These are phyloP conservation scores for Penicillium decumbens DNA, from an alignment of 2,329 filamentous ascomycete genomes.

Conservation along the genomic window DNA sequence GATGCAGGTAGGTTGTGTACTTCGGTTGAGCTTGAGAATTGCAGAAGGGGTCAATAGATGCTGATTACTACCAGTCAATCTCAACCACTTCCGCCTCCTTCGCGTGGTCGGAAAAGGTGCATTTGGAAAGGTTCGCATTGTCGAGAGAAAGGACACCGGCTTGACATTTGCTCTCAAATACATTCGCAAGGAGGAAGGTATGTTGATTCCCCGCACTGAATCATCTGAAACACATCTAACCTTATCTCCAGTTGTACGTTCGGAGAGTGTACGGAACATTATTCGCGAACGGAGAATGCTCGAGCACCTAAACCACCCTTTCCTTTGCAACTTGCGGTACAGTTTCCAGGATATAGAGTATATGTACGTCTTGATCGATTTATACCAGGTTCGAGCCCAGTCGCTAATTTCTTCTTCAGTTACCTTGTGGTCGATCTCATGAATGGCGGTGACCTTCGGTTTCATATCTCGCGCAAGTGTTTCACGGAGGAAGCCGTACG, in stretches of 20 bases:
- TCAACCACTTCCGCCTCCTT: slow-evolving; percentile 93
- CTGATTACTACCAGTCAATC: slow-evolving; percentile 62
- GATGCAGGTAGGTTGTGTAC: slow-evolving; percentile 74
- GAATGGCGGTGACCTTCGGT: slow-evolving; percentile 93
- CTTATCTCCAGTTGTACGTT: slow-evolving; percentile 71
- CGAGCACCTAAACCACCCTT: slow-evolving; percentile 95
- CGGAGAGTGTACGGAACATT: slow-evolving; percentile 96
- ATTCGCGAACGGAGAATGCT: slow-evolving; percentile 97
- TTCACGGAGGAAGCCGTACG: slow-evolving; percentile 96
- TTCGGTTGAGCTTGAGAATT: background rate
- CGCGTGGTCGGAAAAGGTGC: slow-evolving; percentile 96
- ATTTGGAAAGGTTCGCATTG: slow-evolving; percentile 97
- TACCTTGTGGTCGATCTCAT: slow-evolving; percentile 96
- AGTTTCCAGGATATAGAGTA: slow-evolving; percentile 99
- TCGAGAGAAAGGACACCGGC: slow-evolving; percentile 92
- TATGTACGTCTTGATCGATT: slow-evolving; percentile 58
- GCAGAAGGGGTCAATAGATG: slow-evolving; percentile 1
- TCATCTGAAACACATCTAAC: background rate
- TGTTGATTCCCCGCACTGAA: background rate
- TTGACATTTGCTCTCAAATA: slow-evolving; percentile 96
- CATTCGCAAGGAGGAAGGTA: slow-evolving; percentile 94
- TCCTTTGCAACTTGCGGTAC: slow-evolving; percentile 96
- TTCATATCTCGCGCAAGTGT: slow-evolving; percentile 95
- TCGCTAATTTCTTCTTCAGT: slow-evolving; percentile 39
- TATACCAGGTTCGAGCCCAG: background rate